Evolutionary conservation across 306 rosid species (phyloP).

Genomic region (Ormosia emarginata): DNA sequence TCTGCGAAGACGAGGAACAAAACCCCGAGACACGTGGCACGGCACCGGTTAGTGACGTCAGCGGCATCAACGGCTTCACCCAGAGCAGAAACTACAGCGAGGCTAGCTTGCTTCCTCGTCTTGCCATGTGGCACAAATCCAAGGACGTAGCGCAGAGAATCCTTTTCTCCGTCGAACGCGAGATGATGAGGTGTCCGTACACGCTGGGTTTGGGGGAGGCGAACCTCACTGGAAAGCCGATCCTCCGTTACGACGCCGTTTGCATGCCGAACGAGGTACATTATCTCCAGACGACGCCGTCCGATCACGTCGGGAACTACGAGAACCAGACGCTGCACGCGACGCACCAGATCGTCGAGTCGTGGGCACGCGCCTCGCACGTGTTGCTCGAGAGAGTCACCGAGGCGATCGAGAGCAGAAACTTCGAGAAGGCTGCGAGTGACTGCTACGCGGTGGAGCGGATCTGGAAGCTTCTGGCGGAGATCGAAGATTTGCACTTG

Average conservation of each 20-base stretch:
- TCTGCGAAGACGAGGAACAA: constrained; percentile 67
- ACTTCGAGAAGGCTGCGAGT: constrained; percentile 51
- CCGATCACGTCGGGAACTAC: constrained; percentile 39
- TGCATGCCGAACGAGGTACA: constrained; percentile 67
- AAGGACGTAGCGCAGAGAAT: constrained; percentile 53
- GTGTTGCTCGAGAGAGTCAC: constrained; percentile 43
- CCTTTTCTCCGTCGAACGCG: constrained; percentile 54
- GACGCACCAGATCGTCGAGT: constrained; percentile 74
- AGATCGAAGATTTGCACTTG: constrained; percentile 68
- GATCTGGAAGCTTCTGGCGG: constrained; percentile 72
- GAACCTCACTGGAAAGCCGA: constrained; percentile 59
- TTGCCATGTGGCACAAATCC: constrained; percentile 74
- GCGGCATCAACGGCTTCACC: not conserved
- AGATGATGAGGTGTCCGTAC: constrained; percentile 69
- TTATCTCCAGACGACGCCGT: constrained; percentile 44
- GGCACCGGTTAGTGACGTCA: constrained; percentile 52
- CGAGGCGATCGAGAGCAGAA: constrained; percentile 32
- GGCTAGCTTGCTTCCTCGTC: constrained; percentile 63
- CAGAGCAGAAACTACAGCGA: constrained; percentile 58
- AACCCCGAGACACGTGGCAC: constrained; percentile 44
- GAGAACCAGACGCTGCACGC: constrained; percentile 77
- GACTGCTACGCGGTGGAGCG: constrained; percentile 61
- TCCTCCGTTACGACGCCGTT: constrained; percentile 72
- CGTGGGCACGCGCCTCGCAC: constrained; percentile 50
- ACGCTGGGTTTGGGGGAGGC: constrained; percentile 79